Conservation (phyloP, 2,329 filamentous ascomycete species). For the Penicillium glabrum region DNA sequence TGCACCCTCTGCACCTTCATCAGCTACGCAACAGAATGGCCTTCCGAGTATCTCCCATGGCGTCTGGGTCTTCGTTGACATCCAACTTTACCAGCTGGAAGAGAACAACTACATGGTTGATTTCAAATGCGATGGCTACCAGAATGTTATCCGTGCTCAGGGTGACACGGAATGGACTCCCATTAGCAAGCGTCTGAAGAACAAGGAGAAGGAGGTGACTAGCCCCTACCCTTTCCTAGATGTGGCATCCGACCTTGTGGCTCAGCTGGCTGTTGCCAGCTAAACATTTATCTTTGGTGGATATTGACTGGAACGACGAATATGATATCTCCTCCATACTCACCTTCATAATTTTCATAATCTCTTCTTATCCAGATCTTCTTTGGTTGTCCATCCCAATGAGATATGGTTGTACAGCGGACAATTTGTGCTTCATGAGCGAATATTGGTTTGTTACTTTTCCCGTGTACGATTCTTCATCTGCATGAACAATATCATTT, state of each 20-base stretch:
- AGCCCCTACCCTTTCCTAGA: conserved; percentile 96
- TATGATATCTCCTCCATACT: conserved; percentile 9
- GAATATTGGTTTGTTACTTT: conserved; percentile 15
- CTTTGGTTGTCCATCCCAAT: background rate
- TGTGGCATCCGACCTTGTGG: conserved; percentile 86
- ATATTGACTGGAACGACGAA: conserved; percentile 4
- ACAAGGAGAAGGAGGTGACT: conserved; percentile 92
- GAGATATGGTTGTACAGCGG: conserved; percentile 13
- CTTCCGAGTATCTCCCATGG: conserved; percentile 59
- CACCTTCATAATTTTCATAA: conserved; percentile 4
- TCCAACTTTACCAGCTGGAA: conserved; percentile 94
- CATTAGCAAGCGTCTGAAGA: conserved; percentile 49
- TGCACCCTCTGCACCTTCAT: conserved; percentile 34
- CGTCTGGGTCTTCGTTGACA: conserved; percentile 91
- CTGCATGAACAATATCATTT: background rate
- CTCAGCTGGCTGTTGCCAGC: conserved; percentile 84
- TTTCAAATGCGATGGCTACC: conserved; percentile 98
- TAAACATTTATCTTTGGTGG: conserved; percentile 26
- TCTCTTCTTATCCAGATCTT: conserved; percentile 1
- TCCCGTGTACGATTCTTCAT: conserved; percentile 8
- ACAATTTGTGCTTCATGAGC: conserved; percentile 17
- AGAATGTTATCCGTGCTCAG: conserved; percentile 68
- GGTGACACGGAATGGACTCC: conserved; percentile 47
- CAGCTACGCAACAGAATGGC: conserved; percentile 32
- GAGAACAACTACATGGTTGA: conserved; percentile 91